Evolutionary conservation across 1,284 basidiomycete species (phyloP), one percentile per base, ranked within the genome.

Genomic region (Wallemia ichthyophaga): DNA sequence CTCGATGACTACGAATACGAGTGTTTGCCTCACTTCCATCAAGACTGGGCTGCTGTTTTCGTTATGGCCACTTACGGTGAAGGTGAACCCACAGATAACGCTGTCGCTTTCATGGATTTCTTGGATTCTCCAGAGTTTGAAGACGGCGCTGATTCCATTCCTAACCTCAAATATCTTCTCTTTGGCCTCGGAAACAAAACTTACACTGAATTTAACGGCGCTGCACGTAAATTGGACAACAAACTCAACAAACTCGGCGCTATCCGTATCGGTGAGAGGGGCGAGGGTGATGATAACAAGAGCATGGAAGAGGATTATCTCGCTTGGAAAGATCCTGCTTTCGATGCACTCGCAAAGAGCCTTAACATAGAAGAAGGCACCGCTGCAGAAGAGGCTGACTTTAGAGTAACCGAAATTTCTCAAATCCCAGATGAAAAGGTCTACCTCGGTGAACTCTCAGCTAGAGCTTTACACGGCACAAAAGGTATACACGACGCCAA

Each of bases 301-400:
- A 89, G 85, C 68, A 92, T 98, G 86, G 92, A 98, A 71, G 94
- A 98, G 73, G 92, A 98, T 72, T 98, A 96, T 69, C 77, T 98
- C n/a, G 88, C 86, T 63, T 98, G 92, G 92, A 98, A 98, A 71
- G 92, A 98, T 69, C 77, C 75, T 65, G 91, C 95, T 88, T 95
- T 89, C 81, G 81, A 83, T 56, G 79, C 80, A 2, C 86, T 98
- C 62, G 77, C 87, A 26, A 70, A 76, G 63, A 76, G 77, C 57
- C 78, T 95, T 75, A 76, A 77, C 62, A 85, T 95, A 60, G 89
- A 96, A 70, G 92, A 96, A 71, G 92, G 94, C 60, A 86, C 87
- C 65, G 87, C 87, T 60, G 88, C 86, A 61, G 92, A 96, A 66
- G 78, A 83, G n/a, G 78, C 91, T 58, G 92, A 98, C 75, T 98